Evolutionary conservation across 2,329 filamentous ascomycete genomes (phyloP).

Genomic region (Xylariaceae sp.): DNA sequence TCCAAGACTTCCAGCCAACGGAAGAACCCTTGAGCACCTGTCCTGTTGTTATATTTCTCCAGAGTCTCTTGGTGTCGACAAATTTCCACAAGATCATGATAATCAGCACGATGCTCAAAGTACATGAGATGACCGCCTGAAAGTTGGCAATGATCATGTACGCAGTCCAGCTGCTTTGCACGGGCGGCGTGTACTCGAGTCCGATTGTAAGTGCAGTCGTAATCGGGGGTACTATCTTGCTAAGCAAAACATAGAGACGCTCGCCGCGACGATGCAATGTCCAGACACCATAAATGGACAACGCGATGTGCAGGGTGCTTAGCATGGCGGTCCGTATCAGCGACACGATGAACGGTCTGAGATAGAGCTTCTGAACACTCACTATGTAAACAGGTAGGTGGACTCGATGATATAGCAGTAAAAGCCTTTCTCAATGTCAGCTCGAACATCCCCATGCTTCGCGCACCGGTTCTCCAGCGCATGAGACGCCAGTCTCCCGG

Average conservation of each 20-base stretch:
- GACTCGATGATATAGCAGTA: not conserved
- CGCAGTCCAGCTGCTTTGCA: not conserved
- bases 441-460: not conserved
- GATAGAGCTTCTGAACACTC: not conserved
- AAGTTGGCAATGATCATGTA: not conserved
- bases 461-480: not conserved
- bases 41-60: not conserved
- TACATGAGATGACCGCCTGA: not conserved
- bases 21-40: not conserved
- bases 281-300: not conserved
- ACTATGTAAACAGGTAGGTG: not conserved
- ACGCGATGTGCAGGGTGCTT: not conserved
- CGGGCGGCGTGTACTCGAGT: not conserved
- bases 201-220: not conserved
- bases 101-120: not conserved
- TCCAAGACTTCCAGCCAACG: slow-evolving; percentile 1
- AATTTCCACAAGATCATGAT: not conserved
- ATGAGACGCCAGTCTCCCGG: too few species aligned
- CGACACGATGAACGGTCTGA: not conserved
- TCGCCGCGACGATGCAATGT: not conserved
- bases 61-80: not conserved
- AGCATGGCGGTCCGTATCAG: not conserved
- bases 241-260: not conserved
- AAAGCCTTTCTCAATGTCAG: not conserved
- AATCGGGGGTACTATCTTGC: not conserved